A percentile compares a stretch with the other conserved stretches of the same genome.
These are phyloP conservation scores for Phytophthora sp. DNA, from an alignment of 352 stramenopile species.

Conservation along the genomic window DNA sequence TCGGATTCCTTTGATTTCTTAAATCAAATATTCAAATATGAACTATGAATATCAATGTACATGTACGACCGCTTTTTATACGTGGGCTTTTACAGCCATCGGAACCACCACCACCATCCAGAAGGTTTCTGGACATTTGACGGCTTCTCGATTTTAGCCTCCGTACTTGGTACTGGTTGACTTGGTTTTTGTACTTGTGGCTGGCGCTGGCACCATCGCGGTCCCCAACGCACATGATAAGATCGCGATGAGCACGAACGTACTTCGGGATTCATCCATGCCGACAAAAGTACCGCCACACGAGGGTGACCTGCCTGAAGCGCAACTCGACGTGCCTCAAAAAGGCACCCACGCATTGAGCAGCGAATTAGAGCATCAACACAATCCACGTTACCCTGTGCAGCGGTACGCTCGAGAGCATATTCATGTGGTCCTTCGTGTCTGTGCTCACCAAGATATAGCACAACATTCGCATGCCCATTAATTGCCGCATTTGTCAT, in stretches of 20 bases:
- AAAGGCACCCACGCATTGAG: conserved; percentile 40
- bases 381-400: conserved; percentile 27
- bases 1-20: conserved; percentile 22
- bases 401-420: conserved; percentile 33
- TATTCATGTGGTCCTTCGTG: conserved; percentile 38
- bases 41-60: neutral
- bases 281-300: conserved; percentile 28
- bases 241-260: conserved; percentile 24
- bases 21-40: too few relatives aligned
- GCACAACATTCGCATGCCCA: conserved; percentile 31
- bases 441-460: conserved; percentile 40
- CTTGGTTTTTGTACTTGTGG: neutral
- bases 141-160: conserved; percentile 4
- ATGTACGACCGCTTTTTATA: conserved; percentile 4
- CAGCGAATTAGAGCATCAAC: conserved; percentile 38
- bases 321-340: conserved; percentile 36
- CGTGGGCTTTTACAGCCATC: conserved; percentile 23
- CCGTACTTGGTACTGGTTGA: neutral
- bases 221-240: conserved; percentile 19
- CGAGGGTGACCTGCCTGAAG: conserved; percentile 33
- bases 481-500: conserved; percentile 43
- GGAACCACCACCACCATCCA: conserved; percentile 32
- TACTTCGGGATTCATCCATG: conserved; percentile 38
- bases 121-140: conserved; percentile 10
- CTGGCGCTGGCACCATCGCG: conserved; percentile 36